A percentile compares a stretch with the other conserved stretches of the same genome.
Evolutionary conservation across 805 yeast species (phyloP).

Genomic region (Pichia insulana): DNA sequence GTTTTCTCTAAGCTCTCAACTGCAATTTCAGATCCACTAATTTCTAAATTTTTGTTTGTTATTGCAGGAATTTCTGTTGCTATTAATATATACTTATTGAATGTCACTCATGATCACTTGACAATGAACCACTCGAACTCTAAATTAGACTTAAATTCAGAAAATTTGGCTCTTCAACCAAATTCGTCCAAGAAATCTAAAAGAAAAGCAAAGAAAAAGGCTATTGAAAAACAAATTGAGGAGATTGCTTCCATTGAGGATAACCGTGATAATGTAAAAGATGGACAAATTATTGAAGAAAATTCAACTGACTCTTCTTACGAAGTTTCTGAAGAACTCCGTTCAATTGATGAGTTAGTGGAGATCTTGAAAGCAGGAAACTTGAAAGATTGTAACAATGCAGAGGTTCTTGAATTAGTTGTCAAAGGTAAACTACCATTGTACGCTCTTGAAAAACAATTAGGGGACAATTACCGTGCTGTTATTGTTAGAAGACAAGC

Average conservation of each 20-base stretch:
- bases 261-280: constrained; percentile 25
- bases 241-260: not conserved
- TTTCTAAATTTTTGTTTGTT: constrained; percentile 68
- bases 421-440: constrained; percentile 75
- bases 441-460: constrained; percentile 89
- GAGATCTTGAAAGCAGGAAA: constrained; percentile 62
- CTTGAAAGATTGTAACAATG: constrained; percentile 55
- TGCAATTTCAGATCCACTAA: constrained; percentile 71
- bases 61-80: constrained; percentile 68
- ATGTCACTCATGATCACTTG: constrained; percentile 65
- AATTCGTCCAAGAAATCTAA: constrained; percentile 6
- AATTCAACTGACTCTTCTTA: constrained; percentile 18
- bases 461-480: constrained; percentile 84
- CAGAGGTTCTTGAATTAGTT: constrained; percentile 66
- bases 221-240: not conserved
- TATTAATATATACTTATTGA: constrained; percentile 76
- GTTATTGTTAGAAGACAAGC: constrained; percentile 88
- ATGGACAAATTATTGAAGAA: constrained; percentile 28
- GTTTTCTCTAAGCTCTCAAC: constrained; percentile 47
- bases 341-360: constrained; percentile 57
- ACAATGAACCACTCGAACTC: constrained; percentile 8
- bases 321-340: constrained; percentile 14
- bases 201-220: constrained; percentile 1
- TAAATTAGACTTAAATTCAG: not conserved
- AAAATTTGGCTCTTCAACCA: not conserved